phyloP scores from a whole-genome alignment of 208 protist genomes.

The Crithidia brevicula region DNA sequence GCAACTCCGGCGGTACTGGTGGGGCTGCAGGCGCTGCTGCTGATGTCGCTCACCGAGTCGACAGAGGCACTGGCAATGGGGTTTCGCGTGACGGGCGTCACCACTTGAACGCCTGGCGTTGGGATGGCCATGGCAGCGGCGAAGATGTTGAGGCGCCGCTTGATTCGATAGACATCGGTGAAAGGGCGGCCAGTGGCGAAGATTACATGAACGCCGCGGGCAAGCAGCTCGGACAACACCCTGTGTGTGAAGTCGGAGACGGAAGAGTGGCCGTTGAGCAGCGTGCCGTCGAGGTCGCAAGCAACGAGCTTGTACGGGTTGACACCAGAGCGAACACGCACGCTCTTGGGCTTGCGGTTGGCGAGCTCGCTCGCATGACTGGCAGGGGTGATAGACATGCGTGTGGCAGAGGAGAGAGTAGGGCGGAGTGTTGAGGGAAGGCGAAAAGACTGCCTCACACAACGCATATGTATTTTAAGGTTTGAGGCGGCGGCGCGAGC shows the following conservation, averaged over 20 bases:
- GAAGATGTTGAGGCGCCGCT: constrained; percentile 64
- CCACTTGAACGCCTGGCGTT: constrained; percentile 48
- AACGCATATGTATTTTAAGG: too few species aligned
- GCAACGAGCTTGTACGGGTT: constrained; percentile 52
- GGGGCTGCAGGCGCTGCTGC: not conserved
- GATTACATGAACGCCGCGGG: constrained; percentile 75
- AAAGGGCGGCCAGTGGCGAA: constrained; percentile 78
- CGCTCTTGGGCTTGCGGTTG: constrained; percentile 21
- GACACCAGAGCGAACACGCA: constrained; percentile 17
- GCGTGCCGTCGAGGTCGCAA: constrained; percentile 77
- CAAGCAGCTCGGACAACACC: constrained; percentile 57
- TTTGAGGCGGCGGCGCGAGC: too few species aligned
- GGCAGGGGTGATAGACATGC: constrained; percentile 1
- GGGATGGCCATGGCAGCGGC: constrained; percentile 38
- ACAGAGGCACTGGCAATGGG: not conserved
- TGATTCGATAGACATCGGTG: constrained; percentile 64
- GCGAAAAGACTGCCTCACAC: not conserved
- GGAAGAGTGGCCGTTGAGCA: constrained; percentile 45
- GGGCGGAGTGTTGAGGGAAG: not conserved
- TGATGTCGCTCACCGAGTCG: constrained; percentile 11
- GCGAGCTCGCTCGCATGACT: constrained; percentile 6
- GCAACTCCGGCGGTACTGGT: not conserved
- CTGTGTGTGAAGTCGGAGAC: constrained; percentile 49
- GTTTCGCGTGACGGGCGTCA: constrained; percentile 27
- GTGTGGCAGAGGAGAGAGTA: not conserved